Conservation (phyloP, 1,139 yeast genomes). For the Pichia cactophila region DNA sequence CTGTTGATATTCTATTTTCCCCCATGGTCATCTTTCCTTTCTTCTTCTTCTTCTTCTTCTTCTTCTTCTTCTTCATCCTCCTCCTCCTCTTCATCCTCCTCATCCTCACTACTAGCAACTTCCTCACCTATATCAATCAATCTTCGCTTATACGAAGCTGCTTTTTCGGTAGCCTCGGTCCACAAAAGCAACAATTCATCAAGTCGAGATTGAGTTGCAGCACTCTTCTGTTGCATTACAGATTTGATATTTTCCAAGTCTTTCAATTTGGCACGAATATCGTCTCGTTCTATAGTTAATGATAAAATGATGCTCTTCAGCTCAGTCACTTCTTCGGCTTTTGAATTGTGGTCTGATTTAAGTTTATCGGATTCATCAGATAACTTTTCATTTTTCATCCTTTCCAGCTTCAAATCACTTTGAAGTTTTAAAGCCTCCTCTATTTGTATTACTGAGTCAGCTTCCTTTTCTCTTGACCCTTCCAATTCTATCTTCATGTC, state of each 20-base stretch:
- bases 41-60: not conserved
- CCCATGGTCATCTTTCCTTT: not conserved
- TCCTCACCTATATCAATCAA: conserved; percentile 30
- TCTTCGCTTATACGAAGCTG: conserved; percentile 48
- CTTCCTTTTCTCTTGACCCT: not conserved
- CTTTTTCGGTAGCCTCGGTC: conserved; percentile 67
- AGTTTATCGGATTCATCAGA: not conserved
- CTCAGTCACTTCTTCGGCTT: not conserved
- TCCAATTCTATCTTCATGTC: not conserved
- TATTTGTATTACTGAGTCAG: not conserved
- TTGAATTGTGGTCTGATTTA: no score
- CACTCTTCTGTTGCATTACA: conserved; percentile 14
- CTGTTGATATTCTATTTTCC: no score
- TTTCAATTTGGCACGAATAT: not conserved
- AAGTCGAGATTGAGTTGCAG: conserved; percentile 53
- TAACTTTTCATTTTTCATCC: not conserved
- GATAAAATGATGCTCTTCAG: not conserved
- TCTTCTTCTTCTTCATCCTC: conserved; percentile 11
- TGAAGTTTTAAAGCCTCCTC: conserved; percentile 10
- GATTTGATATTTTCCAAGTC: not conserved
- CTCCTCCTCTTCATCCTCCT: conserved; percentile 28
- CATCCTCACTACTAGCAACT: not conserved
- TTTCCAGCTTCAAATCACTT: conserved; percentile 6
- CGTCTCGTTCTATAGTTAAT: not conserved
- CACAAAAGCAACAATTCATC: conserved; percentile 73